Evolutionary conservation across 257 asterid species (phyloP).

Genomic region (Solanum appendiculatum): DNA sequence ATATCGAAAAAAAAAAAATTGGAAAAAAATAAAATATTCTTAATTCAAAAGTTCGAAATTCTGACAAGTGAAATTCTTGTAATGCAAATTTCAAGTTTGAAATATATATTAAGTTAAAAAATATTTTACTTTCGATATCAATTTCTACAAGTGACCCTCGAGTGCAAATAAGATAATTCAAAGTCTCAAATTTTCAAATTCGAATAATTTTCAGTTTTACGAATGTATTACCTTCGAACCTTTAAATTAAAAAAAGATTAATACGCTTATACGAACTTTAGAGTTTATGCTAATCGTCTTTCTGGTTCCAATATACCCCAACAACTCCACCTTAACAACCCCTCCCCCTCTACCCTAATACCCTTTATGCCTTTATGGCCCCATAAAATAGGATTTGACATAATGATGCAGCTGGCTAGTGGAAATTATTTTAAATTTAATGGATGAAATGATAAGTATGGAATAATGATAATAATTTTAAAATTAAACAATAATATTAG

Average conservation of each 20-base stretch:
- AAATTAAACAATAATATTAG: not conserved
- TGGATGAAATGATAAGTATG: not conserved
- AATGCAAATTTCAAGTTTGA: not conserved
- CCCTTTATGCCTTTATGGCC: not conserved
- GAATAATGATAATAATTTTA: no score
- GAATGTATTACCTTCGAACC: not conserved
- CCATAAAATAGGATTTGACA: not conserved
- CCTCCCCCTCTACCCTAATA: not conserved
- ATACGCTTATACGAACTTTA: not conserved
- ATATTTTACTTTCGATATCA: not conserved
- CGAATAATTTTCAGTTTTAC: no score
- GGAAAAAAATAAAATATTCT: not conserved
- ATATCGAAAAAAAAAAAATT: not conserved
- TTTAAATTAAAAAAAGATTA: not conserved
- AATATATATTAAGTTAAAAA: not conserved
- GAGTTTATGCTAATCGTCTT: no score
- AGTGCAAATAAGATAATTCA: not conserved
- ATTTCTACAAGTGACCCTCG: not conserved
- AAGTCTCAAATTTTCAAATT: not conserved
- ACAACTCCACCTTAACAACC: not conserved
- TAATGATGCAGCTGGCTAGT: not conserved
- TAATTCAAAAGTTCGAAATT: not conserved
- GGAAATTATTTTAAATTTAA: not conserved
- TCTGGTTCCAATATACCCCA: not conserved
- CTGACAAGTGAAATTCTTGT: not conserved